phyloP scores from a whole-genome alignment of 768 basidiomycete genomes.

The Crassisporium funariophilum region DNA sequence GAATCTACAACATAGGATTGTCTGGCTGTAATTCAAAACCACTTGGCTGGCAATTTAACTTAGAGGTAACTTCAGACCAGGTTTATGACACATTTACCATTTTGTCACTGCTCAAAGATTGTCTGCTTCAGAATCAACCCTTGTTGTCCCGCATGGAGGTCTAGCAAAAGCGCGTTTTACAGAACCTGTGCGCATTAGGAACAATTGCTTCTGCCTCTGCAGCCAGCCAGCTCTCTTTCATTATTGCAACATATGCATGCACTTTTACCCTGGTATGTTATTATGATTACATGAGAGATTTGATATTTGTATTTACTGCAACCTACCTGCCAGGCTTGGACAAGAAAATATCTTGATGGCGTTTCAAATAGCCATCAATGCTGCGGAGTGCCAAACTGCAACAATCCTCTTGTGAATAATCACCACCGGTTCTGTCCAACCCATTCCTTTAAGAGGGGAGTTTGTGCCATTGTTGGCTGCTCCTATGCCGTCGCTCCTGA shows the following conservation, averaged over 20 bases:
- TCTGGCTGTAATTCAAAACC: background rate
- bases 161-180: background rate
- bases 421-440: constrained; percentile 7
- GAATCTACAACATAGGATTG: constrained; percentile 13
- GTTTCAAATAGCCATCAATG: constrained; percentile 11
- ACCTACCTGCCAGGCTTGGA: background rate
- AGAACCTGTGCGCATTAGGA: background rate
- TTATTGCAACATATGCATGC: background rate
- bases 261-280: background rate
- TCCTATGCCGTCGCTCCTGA: background rate
- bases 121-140: background rate
- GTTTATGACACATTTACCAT: constrained; percentile 7
- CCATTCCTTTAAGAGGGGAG: background rate
- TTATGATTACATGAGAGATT: background rate
- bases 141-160: constrained; percentile 7
- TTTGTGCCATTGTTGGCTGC: constrained; percentile 9
- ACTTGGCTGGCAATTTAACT: constrained; percentile 2
- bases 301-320: background rate
- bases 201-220: background rate
- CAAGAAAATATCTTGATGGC: constrained; percentile 9
- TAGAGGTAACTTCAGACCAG: background rate
- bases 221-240: background rate
- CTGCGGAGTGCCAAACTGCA: constrained; percentile 13
- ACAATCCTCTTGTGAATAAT: background rate
- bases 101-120: constrained; percentile 5